Percentiles rank a stretch among this genome's conserved stretches.
Evolutionary conservation across 805 yeast genomes (phyloP).

Genomic region (Schwanniomyces occidentalis): DNA sequence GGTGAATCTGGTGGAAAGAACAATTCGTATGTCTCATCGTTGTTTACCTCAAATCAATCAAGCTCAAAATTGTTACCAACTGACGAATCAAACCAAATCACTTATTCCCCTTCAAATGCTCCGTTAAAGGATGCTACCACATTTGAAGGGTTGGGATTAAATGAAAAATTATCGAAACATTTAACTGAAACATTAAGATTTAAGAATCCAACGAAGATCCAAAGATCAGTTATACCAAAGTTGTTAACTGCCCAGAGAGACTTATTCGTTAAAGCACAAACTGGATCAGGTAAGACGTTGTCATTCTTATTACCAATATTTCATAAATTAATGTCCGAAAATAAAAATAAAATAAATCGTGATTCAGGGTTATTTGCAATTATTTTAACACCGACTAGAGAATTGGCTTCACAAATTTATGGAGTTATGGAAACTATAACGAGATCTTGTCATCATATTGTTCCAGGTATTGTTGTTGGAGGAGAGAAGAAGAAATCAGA

Average conservation of each 20-base stretch:
- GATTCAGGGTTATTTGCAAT: constrained; percentile 85
- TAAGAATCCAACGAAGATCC: constrained; percentile 81
- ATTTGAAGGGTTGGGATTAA: constrained; percentile 72
- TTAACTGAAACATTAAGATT: constrained; percentile 57
- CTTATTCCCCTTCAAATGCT: constrained; percentile 73
- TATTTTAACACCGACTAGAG: constrained; percentile 91
- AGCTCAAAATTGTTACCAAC: constrained; percentile 60
- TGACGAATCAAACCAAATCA: constrained; percentile 37
- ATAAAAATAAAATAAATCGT: constrained; percentile 45
- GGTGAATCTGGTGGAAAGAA: constrained; percentile 57
- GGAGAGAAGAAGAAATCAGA: constrained; percentile 98
- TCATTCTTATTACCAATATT: constrained; percentile 85
- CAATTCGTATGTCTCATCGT: constrained; percentile 77
- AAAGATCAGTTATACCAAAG: constrained; percentile 73
- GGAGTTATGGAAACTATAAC: constrained; percentile 72
- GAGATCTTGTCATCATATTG: constrained; percentile 80
- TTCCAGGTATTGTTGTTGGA: constrained; percentile 95
- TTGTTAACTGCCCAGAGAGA: constrained; percentile 46
- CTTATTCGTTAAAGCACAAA: constrained; percentile 90
- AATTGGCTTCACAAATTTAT: constrained; percentile 87
- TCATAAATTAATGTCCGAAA: constrained; percentile 62
- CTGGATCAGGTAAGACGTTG: constrained; percentile 97
- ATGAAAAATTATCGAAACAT: constrained; percentile 51
- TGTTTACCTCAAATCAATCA: constrained; percentile 52
- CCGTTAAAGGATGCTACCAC: constrained; percentile 71